Evolutionary conservation across 768 basidiomycete genomes (phyloP).

Genomic region (Auricularia auricula-judae): DNA sequence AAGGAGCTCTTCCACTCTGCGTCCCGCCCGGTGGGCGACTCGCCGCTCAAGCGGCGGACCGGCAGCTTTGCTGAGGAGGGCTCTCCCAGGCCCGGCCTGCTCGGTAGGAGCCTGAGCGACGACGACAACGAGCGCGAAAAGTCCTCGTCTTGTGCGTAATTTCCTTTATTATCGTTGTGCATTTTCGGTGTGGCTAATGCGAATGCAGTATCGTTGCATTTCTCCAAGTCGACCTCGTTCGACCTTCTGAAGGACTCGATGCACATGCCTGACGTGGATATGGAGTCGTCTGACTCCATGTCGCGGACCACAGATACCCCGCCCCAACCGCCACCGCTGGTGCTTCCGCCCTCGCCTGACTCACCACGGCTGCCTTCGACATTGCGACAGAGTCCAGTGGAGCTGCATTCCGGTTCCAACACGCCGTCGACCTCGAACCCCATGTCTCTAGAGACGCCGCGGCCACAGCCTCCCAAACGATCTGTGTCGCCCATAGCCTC

Average conservation of each 20-base stretch:
- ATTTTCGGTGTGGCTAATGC: background rate
- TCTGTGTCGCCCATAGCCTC: background rate
- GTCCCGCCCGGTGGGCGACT: background rate
- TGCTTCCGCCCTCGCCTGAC: background rate
- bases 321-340: background rate
- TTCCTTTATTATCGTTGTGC: background rate
- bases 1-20: background rate
- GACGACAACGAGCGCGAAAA: background rate
- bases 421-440: background rate
- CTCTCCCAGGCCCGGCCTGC: background rate
- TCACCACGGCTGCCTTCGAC: background rate
- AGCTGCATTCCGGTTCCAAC: background rate
- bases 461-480: background rate
- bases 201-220: background rate
- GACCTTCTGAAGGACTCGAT: background rate
- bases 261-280: background rate
- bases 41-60: background rate
- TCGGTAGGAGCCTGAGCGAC: background rate
- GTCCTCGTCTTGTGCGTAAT: background rate
- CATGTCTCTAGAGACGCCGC: background rate
- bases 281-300: background rate
- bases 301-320: background rate
- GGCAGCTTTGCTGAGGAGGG: background rate
- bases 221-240: background rate
- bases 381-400: background rate